Base-by-base conservation (phyloP, 306 rosid species). In the Lathyrus tuberosus region DNA sequence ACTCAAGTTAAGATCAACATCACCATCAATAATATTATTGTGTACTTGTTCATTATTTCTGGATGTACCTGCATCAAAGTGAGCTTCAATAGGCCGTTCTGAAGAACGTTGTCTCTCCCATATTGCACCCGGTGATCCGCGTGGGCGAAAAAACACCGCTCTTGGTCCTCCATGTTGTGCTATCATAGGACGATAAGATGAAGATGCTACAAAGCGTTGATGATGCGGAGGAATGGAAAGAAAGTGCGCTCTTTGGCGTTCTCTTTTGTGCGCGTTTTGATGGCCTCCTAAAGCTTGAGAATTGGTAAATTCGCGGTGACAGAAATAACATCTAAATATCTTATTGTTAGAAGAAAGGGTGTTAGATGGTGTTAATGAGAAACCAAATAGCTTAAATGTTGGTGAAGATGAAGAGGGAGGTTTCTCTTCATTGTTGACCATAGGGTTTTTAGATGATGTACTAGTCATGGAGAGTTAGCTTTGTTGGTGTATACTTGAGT, bases 251-350 rank as follows among this genome's bases (percentile, higher is more conserved):
- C 62, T 43, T 58, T 65, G 61, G 6, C 85, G 74, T 22, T 81
- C 82, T 70, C 30, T 74, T 62, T 58, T 77, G 59, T 81, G 85
- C 0, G 85, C 85, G 8, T 81, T 81, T 44, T 81, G 82, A 20
- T 81, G 85, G 8, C 85, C 85, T 14, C 85, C 85, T 0, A 81
- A 44, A 0, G 85, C 85, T 70, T 78, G 85, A 12, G 68, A 69
- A 69, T 73, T 73, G 14, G 75, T 6, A 31, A 81, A 81, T 69
- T 69, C 46, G 0, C 77, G 40, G 28, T 5, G 6, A 20, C 85
- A 81, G 10, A 73, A 81, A 7, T 74, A 67, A 64, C 85, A 81
- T 16, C 2, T 76, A 59, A 69, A 53, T 75, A 37, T 67, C 26
- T 75, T 75, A 33, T 33, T 22, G 17, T 14, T 18, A 17, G 5